Percentiles rank a stretch among this genome's conserved stretches.
Conservation (phyloP, 2,329 filamentous ascomycete genomes). For the Aspergillus novofumigatus region DNA sequence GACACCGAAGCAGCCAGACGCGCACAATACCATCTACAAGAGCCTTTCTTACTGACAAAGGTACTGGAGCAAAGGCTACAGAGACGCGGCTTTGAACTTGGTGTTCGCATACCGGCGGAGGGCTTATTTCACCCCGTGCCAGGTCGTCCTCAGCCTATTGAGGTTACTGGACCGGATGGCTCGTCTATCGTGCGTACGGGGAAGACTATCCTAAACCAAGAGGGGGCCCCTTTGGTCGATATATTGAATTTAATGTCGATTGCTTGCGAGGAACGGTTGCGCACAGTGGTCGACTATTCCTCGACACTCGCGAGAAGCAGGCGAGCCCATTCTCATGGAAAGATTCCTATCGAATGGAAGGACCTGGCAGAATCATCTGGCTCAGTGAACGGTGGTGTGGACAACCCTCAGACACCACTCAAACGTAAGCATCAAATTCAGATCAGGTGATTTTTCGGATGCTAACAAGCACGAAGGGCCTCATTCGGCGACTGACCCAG, state of each 20-base stretch:
- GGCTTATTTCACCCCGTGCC: slow-evolving; percentile 47
- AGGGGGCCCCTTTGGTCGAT: slow-evolving; percentile 66
- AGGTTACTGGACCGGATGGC: slow-evolving; percentile 58
- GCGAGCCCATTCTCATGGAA: slow-evolving; percentile 73
- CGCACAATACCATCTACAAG: slow-evolving; percentile 65
- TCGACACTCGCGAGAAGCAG: slow-evolving; percentile 66
- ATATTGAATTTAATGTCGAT: slow-evolving; percentile 79
- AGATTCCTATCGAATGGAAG: slow-evolving; percentile 70
- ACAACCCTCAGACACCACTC: slow-evolving; percentile 30
- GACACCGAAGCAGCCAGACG: slow-evolving; percentile 59
- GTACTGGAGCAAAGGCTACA: slow-evolving; percentile 52
- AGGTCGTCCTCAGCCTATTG: slow-evolving; percentile 40
- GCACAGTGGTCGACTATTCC: slow-evolving; percentile 73
- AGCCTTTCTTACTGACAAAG: slow-evolving; percentile 68
- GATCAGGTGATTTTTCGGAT: slow-evolving; percentile 4
- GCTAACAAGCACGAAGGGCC: slow-evolving; percentile 28
- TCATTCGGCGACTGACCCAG: slow-evolving; percentile 35
- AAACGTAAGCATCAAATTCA: slow-evolving; percentile 34
- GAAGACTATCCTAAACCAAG: slow-evolving; percentile 68
- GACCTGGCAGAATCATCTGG: slow-evolving; percentile 56
- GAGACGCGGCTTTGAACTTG: slow-evolving; percentile 56
- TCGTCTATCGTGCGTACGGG: slow-evolving; percentile 60
- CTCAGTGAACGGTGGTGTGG: slow-evolving; percentile 34
- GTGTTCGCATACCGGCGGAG: slow-evolving; percentile 57
- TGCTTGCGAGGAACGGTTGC: slow-evolving; percentile 73